A percentile compares a stretch with the other conserved stretches of the same genome.
phyloP scores from a whole-genome alignment of 345 rosid genomes.

The Pistacia integerrima region DNA sequence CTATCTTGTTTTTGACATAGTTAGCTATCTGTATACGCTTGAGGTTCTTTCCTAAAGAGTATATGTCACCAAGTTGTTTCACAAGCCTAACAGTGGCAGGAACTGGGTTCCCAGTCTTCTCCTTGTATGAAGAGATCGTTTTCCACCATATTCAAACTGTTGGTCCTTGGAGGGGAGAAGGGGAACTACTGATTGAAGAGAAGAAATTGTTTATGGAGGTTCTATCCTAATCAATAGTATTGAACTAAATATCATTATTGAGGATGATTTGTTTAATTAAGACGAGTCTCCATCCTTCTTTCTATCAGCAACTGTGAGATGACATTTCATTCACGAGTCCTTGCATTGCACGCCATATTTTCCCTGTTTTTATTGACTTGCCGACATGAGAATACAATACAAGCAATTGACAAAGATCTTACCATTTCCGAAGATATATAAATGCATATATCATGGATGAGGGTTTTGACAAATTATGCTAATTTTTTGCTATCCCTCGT shows the following conservation, averaged over 20 bases:
- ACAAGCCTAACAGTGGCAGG: constrained; percentile 13
- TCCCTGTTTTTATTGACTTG: background rate
- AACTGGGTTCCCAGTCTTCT: constrained; percentile 19
- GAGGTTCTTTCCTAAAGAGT: constrained; percentile 28
- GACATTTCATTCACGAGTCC: background rate
- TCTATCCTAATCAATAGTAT: constrained; percentile 2
- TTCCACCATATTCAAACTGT: constrained; percentile 32
- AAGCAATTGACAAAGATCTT: too few species aligned
- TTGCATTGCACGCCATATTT: too few species aligned
- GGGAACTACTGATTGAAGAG: constrained; percentile 9
- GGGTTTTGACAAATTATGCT: too few species aligned
- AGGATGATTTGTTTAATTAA: background rate
- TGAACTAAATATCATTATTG: too few species aligned
- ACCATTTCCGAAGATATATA: too few species aligned
- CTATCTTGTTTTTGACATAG: constrained; percentile 14
- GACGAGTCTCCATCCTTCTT: background rate
- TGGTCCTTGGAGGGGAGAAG: background rate
- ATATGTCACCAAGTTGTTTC: constrained; percentile 24
- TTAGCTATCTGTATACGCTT: constrained; percentile 18
- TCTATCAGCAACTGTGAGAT: background rate
- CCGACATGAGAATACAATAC: background rate
- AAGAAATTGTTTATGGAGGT: constrained; percentile 21
- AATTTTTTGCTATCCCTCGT: too few species aligned
- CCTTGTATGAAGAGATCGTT: constrained; percentile 25
- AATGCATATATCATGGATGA: too few species aligned